Percentiles rank a stretch among this genome's conserved stretches.
Conservation (phyloP, 108 stramenopile species). For the Cylindrotheca fusiformis region DNA sequence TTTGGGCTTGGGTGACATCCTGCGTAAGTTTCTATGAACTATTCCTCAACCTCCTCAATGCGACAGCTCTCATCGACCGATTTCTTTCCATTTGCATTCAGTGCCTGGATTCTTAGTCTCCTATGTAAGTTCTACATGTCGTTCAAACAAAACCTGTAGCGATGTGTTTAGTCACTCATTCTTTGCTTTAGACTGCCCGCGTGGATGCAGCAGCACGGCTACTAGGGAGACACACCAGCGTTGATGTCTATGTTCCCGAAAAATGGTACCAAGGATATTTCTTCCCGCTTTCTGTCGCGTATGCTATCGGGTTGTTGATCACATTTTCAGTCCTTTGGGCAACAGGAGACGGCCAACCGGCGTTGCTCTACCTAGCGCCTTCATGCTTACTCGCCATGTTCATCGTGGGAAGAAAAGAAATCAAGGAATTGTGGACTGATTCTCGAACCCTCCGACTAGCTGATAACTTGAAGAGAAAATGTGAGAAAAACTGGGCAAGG, state of each 20-base stretch:
- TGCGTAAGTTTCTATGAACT: slow-evolving; percentile 31
- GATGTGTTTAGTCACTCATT: too few species aligned
- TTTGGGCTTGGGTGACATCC: slow-evolving; percentile 90
- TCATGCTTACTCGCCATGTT: slow-evolving; percentile 65
- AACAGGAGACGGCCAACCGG: slow-evolving; percentile 82
- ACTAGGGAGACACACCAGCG: slow-evolving; percentile 31
- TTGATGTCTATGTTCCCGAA: slow-evolving; percentile 27
- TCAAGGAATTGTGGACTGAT: slow-evolving; percentile 62
- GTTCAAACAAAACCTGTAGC: too few species aligned
- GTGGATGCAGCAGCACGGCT: slow-evolving; percentile 63
- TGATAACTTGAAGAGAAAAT: slow-evolving; percentile 27
- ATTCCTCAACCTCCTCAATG: background rate
- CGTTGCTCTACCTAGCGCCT: slow-evolving; percentile 82
- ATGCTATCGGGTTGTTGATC: slow-evolving; percentile 74
- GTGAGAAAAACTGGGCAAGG: slow-evolving; percentile 24
- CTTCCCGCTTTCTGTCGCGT: slow-evolving; percentile 58
- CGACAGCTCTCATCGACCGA: background rate
- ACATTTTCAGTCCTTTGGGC: slow-evolving; percentile 77
- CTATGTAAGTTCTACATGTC: too few species aligned
- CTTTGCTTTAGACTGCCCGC: too few species aligned
- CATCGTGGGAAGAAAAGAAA: slow-evolving; percentile 50
- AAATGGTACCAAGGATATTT: slow-evolving; percentile 48
- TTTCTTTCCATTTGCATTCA: slow-evolving; percentile 1
- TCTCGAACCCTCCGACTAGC: slow-evolving; percentile 50
- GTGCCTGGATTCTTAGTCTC: slow-evolving; percentile 81